phyloP scores from a whole-genome alignment of 129 eudicot species.

The Daucus carota region DH1_v3.0 NC_030389.2:9382001-9382500 shows the following conservation, averaged over 20 bases:
- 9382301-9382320: background rate
- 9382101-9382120: slow-evolving; percentile 37
- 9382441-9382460: background rate
- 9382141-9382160: background rate
- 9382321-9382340: background rate
- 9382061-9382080: background rate
- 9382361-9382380: background rate
- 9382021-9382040: slow-evolving; percentile 12
- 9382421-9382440: background rate
- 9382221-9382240: too few species aligned
- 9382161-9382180: background rate
- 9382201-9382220: too few species aligned
- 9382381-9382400: background rate
- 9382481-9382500: background rate
- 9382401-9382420: background rate
- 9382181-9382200: too few species aligned
- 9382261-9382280: too few species aligned
- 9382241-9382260: too few species aligned
- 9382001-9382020: background rate
- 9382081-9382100: slow-evolving; percentile 31
- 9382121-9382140: slow-evolving; percentile 17
- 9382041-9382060: background rate
- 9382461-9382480: background rate
- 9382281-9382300: background rate
- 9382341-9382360: background rate